Conservation (phyloP, 2,329 filamentous ascomycete species). For the Proliferodiscus dingleyae region DNA sequence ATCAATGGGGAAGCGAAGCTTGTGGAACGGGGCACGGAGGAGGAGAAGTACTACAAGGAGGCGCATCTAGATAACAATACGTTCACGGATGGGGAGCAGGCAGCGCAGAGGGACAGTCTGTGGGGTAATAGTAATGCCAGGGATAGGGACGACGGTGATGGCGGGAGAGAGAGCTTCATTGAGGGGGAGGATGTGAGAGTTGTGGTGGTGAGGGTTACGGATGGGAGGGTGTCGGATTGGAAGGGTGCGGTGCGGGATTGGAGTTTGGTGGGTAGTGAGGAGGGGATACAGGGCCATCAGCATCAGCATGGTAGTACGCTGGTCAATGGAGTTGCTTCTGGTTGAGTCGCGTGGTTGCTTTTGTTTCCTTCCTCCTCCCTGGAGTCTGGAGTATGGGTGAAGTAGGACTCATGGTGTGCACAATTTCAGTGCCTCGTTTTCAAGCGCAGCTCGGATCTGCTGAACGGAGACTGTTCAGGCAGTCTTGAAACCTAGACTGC, state of each 20-base stretch:
- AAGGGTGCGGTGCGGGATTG: conserved; percentile 91
- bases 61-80: conserved; percentile 90
- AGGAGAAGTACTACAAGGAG: conserved; percentile 79
- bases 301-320: no score
- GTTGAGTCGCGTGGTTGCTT: not conserved
- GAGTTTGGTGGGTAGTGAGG: conserved; percentile 28
- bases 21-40: conserved; percentile 66
- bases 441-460: no score
- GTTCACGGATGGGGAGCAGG: conserved; percentile 58
- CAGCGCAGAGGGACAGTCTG: conserved; percentile 30
- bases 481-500: no score
- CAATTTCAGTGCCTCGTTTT: no score
- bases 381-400: no score
- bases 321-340: conserved; percentile 24
- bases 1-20: conserved; percentile 85
- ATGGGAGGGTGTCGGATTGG: conserved; percentile 88
- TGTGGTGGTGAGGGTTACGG: conserved; percentile 77
- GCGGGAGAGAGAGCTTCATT: conserved; percentile 62
- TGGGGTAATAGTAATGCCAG: conserved; percentile 27
- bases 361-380: no score
- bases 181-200: conserved; percentile 81
- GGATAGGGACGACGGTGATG: conserved; percentile 45
- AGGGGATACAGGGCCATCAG: no score
- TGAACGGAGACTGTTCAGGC: no score
- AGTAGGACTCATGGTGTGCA: no score